Base-by-base conservation (phyloP, 345 rosid species). In the Murraya paniculata region DNA sequence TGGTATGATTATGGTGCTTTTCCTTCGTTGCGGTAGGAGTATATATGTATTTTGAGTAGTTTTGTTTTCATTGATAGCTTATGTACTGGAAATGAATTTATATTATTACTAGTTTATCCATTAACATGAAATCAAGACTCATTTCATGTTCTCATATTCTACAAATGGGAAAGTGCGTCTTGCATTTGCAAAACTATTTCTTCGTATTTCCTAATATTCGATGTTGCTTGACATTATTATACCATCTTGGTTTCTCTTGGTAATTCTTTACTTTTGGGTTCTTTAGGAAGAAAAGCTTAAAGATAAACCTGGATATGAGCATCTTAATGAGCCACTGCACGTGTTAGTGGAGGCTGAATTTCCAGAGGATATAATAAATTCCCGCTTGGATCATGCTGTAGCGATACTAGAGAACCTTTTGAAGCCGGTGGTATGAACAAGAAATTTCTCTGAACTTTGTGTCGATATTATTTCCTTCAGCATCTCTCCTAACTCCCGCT, bases 231-330 rank as follows among this genome's bases (percentile, higher is more conserved):
- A 53, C 57, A 53, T 4, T 53, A 53, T 45, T 45, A 9, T 78
- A 36, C 41, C 38, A 72, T 59, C 62, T 76, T 7, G n/a, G 72
- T 68, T 39, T 74, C 71, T 71, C 38, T 64, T 27, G 24, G 64
- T 65, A 74, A 77, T 6, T 66, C n/a, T 14, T 33, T 22, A 58
- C 64, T 72, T 14, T 61, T 45, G 30, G 74, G 67, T 73, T 68
- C 45, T 71, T 57, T 77, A 94, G 99, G 97, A 94, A 84, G 99
- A 94, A 82, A 92, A 91, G 75, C 92, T 94, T 25, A 94, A 89
- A 83, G 99, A 91, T 67, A 96, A 94, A 84, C 94, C 95, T 41
- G 98, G 97, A 61, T 96, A 94, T 33, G 97, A 96, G 84, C 99
- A 96, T 84, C 98, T 94, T 19, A 88, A 90, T 30, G 97, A 96